Evolutionary conservation across 2,329 filamentous ascomycete genomes (phyloP), one percentile per base, ranked within the genome.

Genomic region (Cercospora sesami): DNA sequence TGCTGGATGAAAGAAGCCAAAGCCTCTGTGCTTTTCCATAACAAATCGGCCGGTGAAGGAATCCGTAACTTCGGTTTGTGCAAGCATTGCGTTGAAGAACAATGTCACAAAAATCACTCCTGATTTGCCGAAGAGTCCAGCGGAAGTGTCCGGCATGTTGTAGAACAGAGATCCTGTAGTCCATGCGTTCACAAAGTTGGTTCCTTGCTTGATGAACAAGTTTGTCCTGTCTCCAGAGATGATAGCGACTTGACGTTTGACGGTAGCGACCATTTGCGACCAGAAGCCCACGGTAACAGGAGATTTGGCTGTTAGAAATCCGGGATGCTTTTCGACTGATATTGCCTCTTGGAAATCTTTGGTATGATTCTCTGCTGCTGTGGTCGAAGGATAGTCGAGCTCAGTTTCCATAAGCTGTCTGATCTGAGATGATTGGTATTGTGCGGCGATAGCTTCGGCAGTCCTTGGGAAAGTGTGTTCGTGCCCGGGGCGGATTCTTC

Each of bases 91-190:
- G 74, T 90, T 88, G 77, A 85, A 88, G 0, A 91, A 79, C 0
- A 90, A 79, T 0, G 87, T 81, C 60, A 90, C 84, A 80, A 91
- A 91, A 3, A 89, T 78, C 0, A 87, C 84, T 61, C 89, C 89
- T 0, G 84, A 83, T 73, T 90, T 90, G 71, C 86, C 75, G 74
- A 91, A 91, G 0, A 91, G 77, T 6, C 89, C 89, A 1, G 78
- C 81, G 0, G 87, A 86, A 59, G 84, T 86, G 23, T 79, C 66
- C 0, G 87, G 84, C 0, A 88, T 85, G 65, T 88, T 83, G 78
- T 91, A 91, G 77, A 91, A 91, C 3, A 91, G 81, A 0, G 88
- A 90, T 5, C 88, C 89, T 1, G 84, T 81, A 64, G 91, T 85
- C 10, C 91, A 77, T 0, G 88, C 87, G 72, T 89, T 86, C 0